These are phyloP conservation scores for Botrytis fragariae DNA, from an alignment of 2,329 filamentous ascomycete species.

Conservation along the genomic window DNA sequence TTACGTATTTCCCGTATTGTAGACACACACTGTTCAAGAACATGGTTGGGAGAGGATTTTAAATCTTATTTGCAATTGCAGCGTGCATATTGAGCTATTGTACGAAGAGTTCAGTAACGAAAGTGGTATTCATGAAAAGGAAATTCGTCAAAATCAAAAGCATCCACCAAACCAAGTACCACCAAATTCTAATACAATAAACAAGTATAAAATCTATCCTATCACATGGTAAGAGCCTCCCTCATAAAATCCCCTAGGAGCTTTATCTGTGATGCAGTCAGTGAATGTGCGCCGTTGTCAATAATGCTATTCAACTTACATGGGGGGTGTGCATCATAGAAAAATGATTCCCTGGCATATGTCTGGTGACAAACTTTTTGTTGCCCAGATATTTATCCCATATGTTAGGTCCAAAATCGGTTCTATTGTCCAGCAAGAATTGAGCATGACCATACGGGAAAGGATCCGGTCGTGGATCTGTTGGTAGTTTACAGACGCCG, in stretches of 20 bases:
- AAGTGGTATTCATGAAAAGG: background rate
- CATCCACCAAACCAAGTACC: background rate
- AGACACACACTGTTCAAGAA: background rate
- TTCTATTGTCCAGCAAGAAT: conserved; percentile 20
- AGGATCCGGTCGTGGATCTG: conserved; percentile 16
- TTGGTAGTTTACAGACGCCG: conserved; percentile 44
- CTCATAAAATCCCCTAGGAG: conserved; percentile 17
- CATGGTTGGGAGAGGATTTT: background rate
- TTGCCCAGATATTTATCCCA: conserved; percentile 20
- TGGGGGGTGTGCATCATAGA: conserved; percentile 30
- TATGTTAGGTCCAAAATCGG: conserved; percentile 16
- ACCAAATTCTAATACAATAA: conserved; percentile 6
- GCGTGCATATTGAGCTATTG: background rate
- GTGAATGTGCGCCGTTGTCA: background rate
- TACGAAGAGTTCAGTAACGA: background rate
- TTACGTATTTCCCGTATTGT: background rate
- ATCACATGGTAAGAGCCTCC: conserved; percentile 17
- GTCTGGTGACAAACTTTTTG: conserved; percentile 46
- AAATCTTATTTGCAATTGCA: background rate
- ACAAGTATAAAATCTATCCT: background rate
- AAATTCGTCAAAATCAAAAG: background rate
- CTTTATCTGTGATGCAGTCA: conserved; percentile 13
- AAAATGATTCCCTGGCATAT: conserved; percentile 29
- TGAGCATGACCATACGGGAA: conserved; percentile 19
- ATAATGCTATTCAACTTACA: conserved; percentile 39